A percentile compares a stretch with the other conserved stretches of the same genome.
These are phyloP conservation scores for Rugonectria rugulosa DNA, from an alignment of 2,329 filamentous ascomycete species.

Conservation along the genomic window DNA sequence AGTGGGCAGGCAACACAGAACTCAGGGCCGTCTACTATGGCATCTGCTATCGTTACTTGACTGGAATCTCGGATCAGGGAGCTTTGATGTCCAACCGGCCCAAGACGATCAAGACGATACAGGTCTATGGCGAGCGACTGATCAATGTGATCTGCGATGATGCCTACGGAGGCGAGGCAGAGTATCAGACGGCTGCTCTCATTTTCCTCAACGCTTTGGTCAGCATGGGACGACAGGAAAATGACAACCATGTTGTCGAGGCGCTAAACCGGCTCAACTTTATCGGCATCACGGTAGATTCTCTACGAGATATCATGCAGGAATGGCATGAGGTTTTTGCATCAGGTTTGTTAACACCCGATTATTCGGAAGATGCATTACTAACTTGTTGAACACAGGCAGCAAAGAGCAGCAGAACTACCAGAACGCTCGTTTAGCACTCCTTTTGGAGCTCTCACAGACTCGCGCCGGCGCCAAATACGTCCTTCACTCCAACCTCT, in stretches of 20 bases:
- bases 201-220: slow-evolving; percentile 84
- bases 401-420: slow-evolving; percentile 58
- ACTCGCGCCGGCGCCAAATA: slow-evolving; percentile 84
- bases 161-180: slow-evolving; percentile 82
- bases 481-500: slow-evolving; percentile 88
- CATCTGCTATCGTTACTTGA: slow-evolving; percentile 87
- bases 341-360: slow-evolving; percentile 54
- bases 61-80: slow-evolving; percentile 68
- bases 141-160: slow-evolving; percentile 92
- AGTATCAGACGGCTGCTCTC: slow-evolving; percentile 84
- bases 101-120: slow-evolving; percentile 77
- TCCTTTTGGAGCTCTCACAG: slow-evolving; percentile 85
- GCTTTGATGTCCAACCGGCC: slow-evolving; percentile 55
- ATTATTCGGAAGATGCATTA: neutral
- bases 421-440: slow-evolving; percentile 76
- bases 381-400: slow-evolving; percentile 41
- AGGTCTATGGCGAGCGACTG: slow-evolving; percentile 74
- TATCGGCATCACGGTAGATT: slow-evolving; percentile 87
- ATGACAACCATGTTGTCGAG: slow-evolving; percentile 78
- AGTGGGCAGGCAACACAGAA: slow-evolving; percentile 72
- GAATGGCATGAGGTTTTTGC: slow-evolving; percentile 70
- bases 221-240: slow-evolving; percentile 74
- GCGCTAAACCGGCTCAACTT: slow-evolving; percentile 88
- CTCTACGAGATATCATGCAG: slow-evolving; percentile 76
- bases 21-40: slow-evolving; percentile 89